Evolutionary conservation across 139 green algal genomes (phyloP), one percentile per base, ranked within the genome.

Genomic region (Tetraselmis striata): DNA sequence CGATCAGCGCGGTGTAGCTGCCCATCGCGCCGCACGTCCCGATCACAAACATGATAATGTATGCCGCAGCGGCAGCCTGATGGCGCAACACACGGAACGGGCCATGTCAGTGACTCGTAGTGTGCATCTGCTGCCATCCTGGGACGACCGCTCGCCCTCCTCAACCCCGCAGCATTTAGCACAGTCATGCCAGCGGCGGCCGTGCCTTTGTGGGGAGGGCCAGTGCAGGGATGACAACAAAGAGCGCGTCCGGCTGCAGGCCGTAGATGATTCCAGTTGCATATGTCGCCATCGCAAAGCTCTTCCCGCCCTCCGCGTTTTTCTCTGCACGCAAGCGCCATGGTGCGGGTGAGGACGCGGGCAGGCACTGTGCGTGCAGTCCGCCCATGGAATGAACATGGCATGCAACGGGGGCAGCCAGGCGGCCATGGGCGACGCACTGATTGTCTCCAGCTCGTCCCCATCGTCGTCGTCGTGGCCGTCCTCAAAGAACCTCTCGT

Each of bases 11-110:
- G 5, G 96, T 98, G 92, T 99, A 99, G 31, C 88, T 93, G 1
- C 95, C 95, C 96, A 99, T 99, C 2, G 96, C 95, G 1, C 90
- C 79, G 22, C 98, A 90, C 2, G 97, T 99, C 25, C 97, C 97
- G 31, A 98, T 76, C 18, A 99, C 93, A 90, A 99, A 99, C 87
- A 95, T 95, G 26, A 86, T 76, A 83, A 98, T 94, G 87, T 98
- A 99, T 2, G 93, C 88, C 1, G 94, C 82, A 1, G 95, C 94
- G 2, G 94, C 95, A 26, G 45, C 45, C 45, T 67, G 45, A 67
- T 5, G 45, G 18, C 45, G 45, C 5, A 67, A 67, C 18, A n/a
- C n/a, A n/a, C n/a, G n/a, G n/a, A n/a, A n/a, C n/a, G n/a, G n/a
- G n/a, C n/a, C n/a, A n/a, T n/a, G n/a, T n/a, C n/a, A n/a, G n/a